Evolutionary conservation across 1,139 yeast genomes (phyloP).

Genomic region (Sugiyamaella novakii): DNA sequence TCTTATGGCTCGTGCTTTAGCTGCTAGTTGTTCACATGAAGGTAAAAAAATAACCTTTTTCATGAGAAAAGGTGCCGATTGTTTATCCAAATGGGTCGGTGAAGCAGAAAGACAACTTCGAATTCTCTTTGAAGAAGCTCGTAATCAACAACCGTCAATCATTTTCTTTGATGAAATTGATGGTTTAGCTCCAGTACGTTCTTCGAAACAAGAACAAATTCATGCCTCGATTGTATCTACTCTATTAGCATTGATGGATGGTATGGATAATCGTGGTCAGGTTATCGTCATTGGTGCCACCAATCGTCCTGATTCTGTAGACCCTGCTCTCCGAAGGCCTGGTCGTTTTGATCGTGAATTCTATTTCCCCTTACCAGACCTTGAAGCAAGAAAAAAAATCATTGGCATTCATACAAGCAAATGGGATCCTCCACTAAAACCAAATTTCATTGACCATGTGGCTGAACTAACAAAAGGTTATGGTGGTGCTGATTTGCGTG

Average conservation of each 20-base stretch:
- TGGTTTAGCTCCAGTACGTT: constrained; percentile 96
- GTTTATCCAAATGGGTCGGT: constrained; percentile 98
- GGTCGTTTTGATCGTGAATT: constrained; percentile 98
- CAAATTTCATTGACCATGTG: constrained; percentile 61
- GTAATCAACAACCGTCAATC: constrained; percentile 92
- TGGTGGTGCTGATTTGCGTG: constrained; percentile 97
- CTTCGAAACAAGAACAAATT: constrained; percentile 95
- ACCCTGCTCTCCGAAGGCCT: constrained; percentile 95
- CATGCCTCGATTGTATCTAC: constrained; percentile 98
- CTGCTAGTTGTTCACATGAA: constrained; percentile 88
- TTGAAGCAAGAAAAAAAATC: constrained; percentile 75
- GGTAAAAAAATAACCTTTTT: constrained; percentile 86
- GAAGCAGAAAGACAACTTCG: constrained; percentile 96
- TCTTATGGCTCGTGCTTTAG: constrained; percentile 94
- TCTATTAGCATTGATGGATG: constrained; percentile 93
- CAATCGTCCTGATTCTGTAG: constrained; percentile 95
- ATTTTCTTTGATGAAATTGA: constrained; percentile 97
- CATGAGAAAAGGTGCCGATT: constrained; percentile 99
- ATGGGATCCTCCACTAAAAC: constrained; percentile 77
- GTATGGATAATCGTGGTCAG: constrained; percentile 97
- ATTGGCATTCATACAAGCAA: constrained; percentile 81
- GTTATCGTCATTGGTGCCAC: constrained; percentile 98
- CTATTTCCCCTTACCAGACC: constrained; percentile 90
- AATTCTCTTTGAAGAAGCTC: constrained; percentile 90
- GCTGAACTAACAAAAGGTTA: constrained; percentile 90